These are phyloP conservation scores for Hymenoscyphus occultus DNA, from an alignment of 2,329 filamentous ascomycete species.

Conservation along the genomic window DNA sequence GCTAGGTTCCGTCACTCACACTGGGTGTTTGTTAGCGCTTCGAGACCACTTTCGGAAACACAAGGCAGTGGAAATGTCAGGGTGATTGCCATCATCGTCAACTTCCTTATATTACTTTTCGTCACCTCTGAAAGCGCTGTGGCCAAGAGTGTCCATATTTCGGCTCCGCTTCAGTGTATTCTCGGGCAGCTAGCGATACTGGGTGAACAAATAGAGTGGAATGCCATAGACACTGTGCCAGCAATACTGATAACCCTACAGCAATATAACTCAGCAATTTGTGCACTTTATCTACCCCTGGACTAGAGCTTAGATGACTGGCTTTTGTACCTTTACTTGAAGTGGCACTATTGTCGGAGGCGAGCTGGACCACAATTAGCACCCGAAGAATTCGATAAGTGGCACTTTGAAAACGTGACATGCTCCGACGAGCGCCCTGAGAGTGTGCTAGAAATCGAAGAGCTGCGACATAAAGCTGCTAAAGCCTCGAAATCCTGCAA, in stretches of 20 bases:
- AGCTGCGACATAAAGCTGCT: background rate
- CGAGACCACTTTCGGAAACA: background rate
- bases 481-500: background rate
- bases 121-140: background rate
- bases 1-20: background rate
- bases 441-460: background rate
- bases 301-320: background rate
- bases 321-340: background rate
- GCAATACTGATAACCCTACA: background rate
- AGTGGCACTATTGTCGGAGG: background rate
- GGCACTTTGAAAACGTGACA: background rate
- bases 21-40: background rate
- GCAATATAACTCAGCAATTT: background rate
- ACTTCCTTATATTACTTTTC: background rate
- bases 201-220: background rate
- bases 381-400: background rate
- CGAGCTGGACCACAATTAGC: background rate
- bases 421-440: background rate
- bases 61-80: background rate
- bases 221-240: background rate
- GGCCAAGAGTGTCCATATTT: background rate
- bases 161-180: background rate
- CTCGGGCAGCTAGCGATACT: background rate
- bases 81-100: background rate
- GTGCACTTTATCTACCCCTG: background rate